Evolutionary conservation across 83 land plant genomes (phyloP), one percentile per base, ranked within the genome.

Genomic region (Isoetes engelmannii): DNA sequence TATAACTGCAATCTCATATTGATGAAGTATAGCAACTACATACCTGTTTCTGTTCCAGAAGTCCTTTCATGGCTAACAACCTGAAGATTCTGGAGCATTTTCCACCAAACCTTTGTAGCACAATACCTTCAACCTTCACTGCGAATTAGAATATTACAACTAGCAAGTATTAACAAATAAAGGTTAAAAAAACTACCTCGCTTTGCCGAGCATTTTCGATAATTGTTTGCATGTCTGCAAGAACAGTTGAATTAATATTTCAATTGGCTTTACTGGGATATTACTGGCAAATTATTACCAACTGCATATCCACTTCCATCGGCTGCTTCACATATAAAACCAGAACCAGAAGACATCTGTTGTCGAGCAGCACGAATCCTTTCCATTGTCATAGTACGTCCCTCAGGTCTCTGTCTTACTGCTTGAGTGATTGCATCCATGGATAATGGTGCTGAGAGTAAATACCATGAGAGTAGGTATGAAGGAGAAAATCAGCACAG

Each of bases 71-170:
- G 18, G 80, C 44, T 58, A 93, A 61, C 47, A 87, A 82, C 68
- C 96, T 77, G 71, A 87, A 93, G 21, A 93, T 83, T 66, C 92
- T 86, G 65, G 86, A 90, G 45, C 89, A 87, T 44, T 86, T 88
- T 65, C 70, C 72, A 21, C 98, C 98, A 80, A 80, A 87, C 67
- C 88, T 81, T 67, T 84, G 85, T 55, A 82, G 74, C 20, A 87
- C 85, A 64, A 90, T 70, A n/a, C 86, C 82, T 76, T 93, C 98
- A 47, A 93, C 81, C 98, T 92, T 13, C 17, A 21, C n/a, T 10
- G 9, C 10, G 12, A 21, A 21, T 8, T 8, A 60, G 9, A 60
- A 10, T 3, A n/a, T 19, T n/a, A 60, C 28, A 19, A 60, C 19
- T 1, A 3, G 63, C 28, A 8, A 60, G 0, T 60, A 60, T 15